These are phyloP conservation scores for Phenoliferia sp. DNA, from an alignment of 1,284 basidiomycete species.

Conservation along the genomic window DNA sequence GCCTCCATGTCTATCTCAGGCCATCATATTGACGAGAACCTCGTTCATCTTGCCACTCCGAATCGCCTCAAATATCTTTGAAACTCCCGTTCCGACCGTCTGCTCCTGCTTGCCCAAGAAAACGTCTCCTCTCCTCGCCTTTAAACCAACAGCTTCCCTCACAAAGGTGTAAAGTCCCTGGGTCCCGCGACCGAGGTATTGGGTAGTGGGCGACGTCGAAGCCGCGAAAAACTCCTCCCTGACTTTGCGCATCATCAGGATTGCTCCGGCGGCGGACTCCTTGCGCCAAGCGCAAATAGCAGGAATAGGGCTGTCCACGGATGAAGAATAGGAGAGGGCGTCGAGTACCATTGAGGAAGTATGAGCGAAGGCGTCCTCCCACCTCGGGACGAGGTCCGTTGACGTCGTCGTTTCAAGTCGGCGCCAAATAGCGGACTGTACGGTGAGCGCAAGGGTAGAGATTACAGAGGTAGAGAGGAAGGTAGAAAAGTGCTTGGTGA, in stretches of 20 bases:
- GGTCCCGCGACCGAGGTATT: conserved; percentile 57
- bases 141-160: conserved; percentile 58
- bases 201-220: conserved; percentile 50
- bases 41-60: conserved; percentile 20
- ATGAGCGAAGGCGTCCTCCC: conserved; percentile 30
- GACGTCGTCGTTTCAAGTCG: conserved; percentile 51
- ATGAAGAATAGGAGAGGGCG: conserved; percentile 55
- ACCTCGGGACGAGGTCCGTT: conserved; percentile 44
- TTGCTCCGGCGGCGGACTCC: conserved; percentile 49
- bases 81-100: conserved; percentile 25
- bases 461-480: conserved; percentile 45
- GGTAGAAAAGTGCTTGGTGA: conserved; percentile 50
- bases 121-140: conserved; percentile 50
- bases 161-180: conserved; percentile 65
- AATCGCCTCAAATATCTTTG: conserved; percentile 27
- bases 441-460: conserved; percentile 9
- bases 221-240: conserved; percentile 56
- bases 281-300: conserved; percentile 54
- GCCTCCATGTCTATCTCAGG: no score
- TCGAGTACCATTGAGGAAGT: conserved; percentile 37
- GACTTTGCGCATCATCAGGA: conserved; percentile 50
- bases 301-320: conserved; percentile 40
- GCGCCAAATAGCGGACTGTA: conserved; percentile 40
- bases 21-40: conserved; percentile 22
- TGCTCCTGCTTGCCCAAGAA: conserved; percentile 21